Evolutionary conservation across 257 asterid genomes (phyloP).

Genomic region (Jasminum sambac): DNA sequence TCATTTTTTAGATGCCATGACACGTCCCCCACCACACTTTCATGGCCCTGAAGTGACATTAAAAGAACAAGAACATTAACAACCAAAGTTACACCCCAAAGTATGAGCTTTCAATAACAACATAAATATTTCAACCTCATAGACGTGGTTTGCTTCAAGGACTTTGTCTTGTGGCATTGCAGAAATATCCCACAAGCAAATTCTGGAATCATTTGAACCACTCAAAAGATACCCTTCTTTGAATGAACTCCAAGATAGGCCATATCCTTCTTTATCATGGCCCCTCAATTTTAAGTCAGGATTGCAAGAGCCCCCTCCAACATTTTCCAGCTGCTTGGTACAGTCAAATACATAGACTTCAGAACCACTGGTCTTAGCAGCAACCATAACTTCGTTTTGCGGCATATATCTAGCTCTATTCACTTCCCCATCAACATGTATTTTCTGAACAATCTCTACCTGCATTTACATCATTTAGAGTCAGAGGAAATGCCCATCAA

Average conservation of each 20-base stretch:
- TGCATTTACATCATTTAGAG: slow-evolving; percentile 26
- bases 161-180: slow-evolving; percentile 59
- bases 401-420: slow-evolving; percentile 85
- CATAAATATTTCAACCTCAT: slow-evolving; percentile 40
- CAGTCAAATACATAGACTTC: slow-evolving; percentile 78
- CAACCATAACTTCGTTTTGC: slow-evolving; percentile 69
- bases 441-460: slow-evolving; percentile 81
- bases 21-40: slow-evolving; percentile 80
- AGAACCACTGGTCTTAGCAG: slow-evolving; percentile 75
- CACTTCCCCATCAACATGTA: slow-evolving; percentile 89
- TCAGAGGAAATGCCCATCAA: slow-evolving; percentile 12
- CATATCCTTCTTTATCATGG: slow-evolving; percentile 92
- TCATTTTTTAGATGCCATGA: slow-evolving; percentile 86
- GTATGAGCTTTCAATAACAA: slow-evolving; percentile 12
- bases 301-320: slow-evolving; percentile 42
- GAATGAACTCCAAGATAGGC: slow-evolving; percentile 85
- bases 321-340: slow-evolving; percentile 46
- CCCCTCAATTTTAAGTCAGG: slow-evolving; percentile 87
- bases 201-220: slow-evolving; percentile 81
- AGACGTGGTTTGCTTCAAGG: slow-evolving; percentile 58
- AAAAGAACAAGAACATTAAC: slow-evolving; percentile 9
- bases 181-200: slow-evolving; percentile 89
- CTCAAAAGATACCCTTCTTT: slow-evolving; percentile 82
- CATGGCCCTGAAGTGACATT: slow-evolving; percentile 60
- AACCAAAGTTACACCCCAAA: background rate